Percentiles rank a stretch among this genome's conserved stretches.
These are phyloP conservation scores for apple (Malus domestica) DNA, from an alignment of 306 rosid species.

Conservation along the genomic window ASM211411v1 NC_041796.1:6604501-6605000, in stretches of 20 bases:
- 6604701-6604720: not conserved
- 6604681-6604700: constrained; percentile 18
- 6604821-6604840: not conserved
- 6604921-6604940: no score
- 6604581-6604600: not conserved
- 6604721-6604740: no score
- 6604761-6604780: not conserved
- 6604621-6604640: not conserved
- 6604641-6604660: not conserved
- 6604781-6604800: not conserved
- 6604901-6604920: not conserved
- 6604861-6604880: not conserved
- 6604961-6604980: not conserved
- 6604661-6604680: constrained; percentile 9
- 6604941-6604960: no score
- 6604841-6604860: not conserved
- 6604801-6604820: not conserved
- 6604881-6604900: not conserved
- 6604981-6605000: not conserved
- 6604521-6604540: not conserved
- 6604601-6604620: not conserved
- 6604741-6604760: not conserved
- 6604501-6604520: constrained; percentile 19
- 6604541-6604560: not conserved
- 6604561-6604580: not conserved